These are phyloP conservation scores for Claviceps maximensis DNA, from an alignment of 2,329 filamentous ascomycete species.

Conservation along the genomic window DNA sequence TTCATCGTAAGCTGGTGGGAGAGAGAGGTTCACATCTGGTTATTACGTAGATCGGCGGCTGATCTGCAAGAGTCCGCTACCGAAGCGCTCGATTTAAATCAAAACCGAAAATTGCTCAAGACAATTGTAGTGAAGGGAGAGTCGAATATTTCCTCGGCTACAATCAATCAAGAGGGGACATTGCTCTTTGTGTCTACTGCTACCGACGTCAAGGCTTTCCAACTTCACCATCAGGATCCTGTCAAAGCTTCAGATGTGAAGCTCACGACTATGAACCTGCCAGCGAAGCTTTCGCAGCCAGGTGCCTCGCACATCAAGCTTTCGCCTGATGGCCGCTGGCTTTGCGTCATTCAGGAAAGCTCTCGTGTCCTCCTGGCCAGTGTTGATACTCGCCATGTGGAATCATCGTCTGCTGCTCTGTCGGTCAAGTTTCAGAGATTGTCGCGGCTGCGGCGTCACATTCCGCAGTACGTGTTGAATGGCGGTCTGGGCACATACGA, in stretches of 20 bases:
- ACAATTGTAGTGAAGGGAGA: constrained; percentile 60
- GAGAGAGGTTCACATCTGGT: constrained; percentile 75
- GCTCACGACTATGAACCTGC: constrained; percentile 57
- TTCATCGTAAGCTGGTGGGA: constrained; percentile 89
- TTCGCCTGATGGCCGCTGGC: constrained; percentile 57
- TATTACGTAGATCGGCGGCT: constrained; percentile 31
- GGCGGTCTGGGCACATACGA: constrained; percentile 65
- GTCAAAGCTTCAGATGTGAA: constrained; percentile 46
- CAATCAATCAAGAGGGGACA: constrained; percentile 58
- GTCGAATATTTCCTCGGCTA: constrained; percentile 65
- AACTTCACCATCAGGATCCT: constrained; percentile 40
- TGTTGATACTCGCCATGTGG: constrained; percentile 10
- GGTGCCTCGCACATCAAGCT: constrained; percentile 61
- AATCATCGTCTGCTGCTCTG: constrained; percentile 7
- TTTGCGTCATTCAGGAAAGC: constrained; percentile 50
- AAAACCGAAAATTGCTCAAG: constrained; percentile 52
- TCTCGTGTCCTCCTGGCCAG: constrained; percentile 39
- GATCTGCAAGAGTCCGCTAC: constrained; percentile 30
- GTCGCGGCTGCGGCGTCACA: constrained; percentile 37
- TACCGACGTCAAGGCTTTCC: constrained; percentile 65
- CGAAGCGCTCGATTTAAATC: constrained; percentile 30
- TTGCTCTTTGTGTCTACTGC: constrained; percentile 66
- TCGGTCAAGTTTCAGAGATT: constrained; percentile 32
- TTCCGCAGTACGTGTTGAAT: constrained; percentile 41
- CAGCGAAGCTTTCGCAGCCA: constrained; percentile 37